phyloP scores from a whole-genome alignment of 2,329 filamentous ascomycete species.

The Ophiostoma quercus region DNA sequence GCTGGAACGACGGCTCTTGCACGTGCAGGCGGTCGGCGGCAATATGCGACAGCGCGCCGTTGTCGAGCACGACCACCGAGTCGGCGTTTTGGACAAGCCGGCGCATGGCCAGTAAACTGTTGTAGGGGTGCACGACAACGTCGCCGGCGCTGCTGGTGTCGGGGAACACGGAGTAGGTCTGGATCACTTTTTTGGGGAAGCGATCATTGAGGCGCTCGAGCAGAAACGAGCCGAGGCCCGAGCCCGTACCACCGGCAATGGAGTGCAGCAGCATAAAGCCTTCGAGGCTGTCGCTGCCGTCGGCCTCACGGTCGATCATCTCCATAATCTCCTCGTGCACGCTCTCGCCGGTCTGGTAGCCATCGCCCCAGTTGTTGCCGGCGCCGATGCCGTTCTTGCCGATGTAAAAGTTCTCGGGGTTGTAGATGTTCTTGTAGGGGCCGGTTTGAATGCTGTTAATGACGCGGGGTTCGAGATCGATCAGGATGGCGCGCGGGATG shows the following conservation, averaged over 20 bases:
- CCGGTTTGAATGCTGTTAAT: slow-evolving; percentile 90
- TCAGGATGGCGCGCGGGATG: slow-evolving; percentile 89
- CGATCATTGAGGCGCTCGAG: slow-evolving; percentile 93
- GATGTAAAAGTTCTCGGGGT: slow-evolving; percentile 97
- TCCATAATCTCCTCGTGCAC: slow-evolving; percentile 98
- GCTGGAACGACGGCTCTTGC: slow-evolving; percentile 90
- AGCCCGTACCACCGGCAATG: slow-evolving; percentile 93
- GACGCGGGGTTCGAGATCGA: slow-evolving; percentile 90
- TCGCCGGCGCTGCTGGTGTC: slow-evolving; percentile 82
- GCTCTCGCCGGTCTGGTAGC: slow-evolving; percentile 84
- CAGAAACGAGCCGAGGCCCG: slow-evolving; percentile 90
- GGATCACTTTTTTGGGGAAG: slow-evolving; percentile 98
- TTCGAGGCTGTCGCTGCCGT: slow-evolving; percentile 95
- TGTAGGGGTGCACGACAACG: slow-evolving; percentile 97
- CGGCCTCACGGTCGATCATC: slow-evolving; percentile 97
- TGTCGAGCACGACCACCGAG: slow-evolving; percentile 94
- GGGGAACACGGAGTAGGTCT: slow-evolving; percentile 97
- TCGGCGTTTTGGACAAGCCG: slow-evolving; percentile 93
- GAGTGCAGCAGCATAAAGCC: slow-evolving; percentile 99
- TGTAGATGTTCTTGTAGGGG: slow-evolving; percentile 97
- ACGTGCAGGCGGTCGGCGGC: slow-evolving; percentile 92
- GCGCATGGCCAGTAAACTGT: slow-evolving; percentile 88
- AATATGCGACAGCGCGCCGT: slow-evolving; percentile 87
- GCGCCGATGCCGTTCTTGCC: slow-evolving; percentile 90
- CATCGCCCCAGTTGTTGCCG: slow-evolving; percentile 97